Percentiles rank a stretch among this genome's conserved stretches.
phyloP scores from a whole-genome alignment of 1,284 basidiomycete species.

The Agroathelia rolfsii region DNA sequence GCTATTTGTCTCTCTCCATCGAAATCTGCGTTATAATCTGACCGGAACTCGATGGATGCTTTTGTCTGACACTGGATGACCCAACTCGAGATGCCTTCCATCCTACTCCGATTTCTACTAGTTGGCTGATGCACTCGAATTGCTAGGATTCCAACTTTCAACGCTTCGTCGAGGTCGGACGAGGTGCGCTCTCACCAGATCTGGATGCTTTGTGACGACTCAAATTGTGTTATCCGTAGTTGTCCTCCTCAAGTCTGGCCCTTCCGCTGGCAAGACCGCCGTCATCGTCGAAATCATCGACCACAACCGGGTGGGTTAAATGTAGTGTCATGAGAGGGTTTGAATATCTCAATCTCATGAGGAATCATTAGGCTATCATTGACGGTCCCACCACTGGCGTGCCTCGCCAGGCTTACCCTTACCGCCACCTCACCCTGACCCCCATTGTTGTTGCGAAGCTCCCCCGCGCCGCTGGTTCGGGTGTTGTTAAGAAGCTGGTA shows the following conservation, averaged over 20 bases:
- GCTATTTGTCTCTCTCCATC: no score
- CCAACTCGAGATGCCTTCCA: no score
- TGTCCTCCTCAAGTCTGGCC: conserved; percentile 90
- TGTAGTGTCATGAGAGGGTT: no score
- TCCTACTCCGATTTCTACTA: no score
- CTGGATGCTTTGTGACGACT: not conserved
- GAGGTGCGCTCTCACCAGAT: conserved; percentile 55
- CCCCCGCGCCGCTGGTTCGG: conserved; percentile 80
- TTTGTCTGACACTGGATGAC: no score
- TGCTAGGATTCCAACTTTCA: conserved; percentile 87
- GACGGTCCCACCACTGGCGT: conserved; percentile 91
- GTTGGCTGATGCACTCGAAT: no score
- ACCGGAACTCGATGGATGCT: no score
- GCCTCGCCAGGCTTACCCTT: conserved; percentile 85
- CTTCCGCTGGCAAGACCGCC: conserved; percentile 82
- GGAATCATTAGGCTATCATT: conserved; percentile 69
- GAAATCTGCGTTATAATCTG: no score
- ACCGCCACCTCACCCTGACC: conserved; percentile 90
- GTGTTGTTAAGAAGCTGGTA: conserved; percentile 78
- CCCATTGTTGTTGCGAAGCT: conserved; percentile 78
- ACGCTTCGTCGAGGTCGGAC: conserved; percentile 97
- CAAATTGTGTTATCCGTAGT: conserved; percentile 34
- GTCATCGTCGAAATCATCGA: conserved; percentile 97
- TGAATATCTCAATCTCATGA: no score
- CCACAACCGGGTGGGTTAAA: conserved; percentile 94